phyloP scores from a whole-genome alignment of 192 early-diverging fungal genomes.

The Backusella morwellensis region DNA sequence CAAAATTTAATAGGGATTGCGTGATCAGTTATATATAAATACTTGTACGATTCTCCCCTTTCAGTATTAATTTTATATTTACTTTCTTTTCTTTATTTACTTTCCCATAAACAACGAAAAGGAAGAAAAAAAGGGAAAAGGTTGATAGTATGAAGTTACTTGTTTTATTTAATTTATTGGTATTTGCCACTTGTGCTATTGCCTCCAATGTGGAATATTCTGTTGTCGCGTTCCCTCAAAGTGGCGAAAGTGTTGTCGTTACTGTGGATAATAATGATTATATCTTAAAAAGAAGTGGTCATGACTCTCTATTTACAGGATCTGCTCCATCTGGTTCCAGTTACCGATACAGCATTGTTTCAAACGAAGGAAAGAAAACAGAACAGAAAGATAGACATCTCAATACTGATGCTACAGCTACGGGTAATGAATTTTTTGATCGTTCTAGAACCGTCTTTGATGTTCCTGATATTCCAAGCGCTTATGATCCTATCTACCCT shows the following conservation, averaged over 20 bases:
- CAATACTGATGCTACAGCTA: background rate
- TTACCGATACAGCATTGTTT: slow-evolving; percentile 13
- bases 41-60: background rate
- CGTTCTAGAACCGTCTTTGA: slow-evolving; percentile 28
- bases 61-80: background rate
- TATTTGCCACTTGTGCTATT: background rate
- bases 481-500: slow-evolving; percentile 36
- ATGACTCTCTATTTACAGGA: slow-evolving; percentile 2
- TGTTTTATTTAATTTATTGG: background rate
- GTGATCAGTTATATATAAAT: background rate
- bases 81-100: background rate
- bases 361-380: background rate
- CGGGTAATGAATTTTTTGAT: slow-evolving; percentile 44
- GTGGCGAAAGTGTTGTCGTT: slow-evolving; percentile 12
- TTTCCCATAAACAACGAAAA: background rate
- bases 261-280: slow-evolving; percentile 13
- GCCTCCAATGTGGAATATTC: slow-evolving; percentile 16
- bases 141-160: background rate
- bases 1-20: background rate
- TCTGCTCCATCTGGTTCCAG: slow-evolving; percentile 7
- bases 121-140: background rate
- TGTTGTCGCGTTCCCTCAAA: slow-evolving; percentile 19
- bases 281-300: background rate
- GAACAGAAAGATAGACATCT: slow-evolving; percentile 1
- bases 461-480: slow-evolving; percentile 34